Base-by-base conservation (phyloP, 805 yeast genomes). In the Saccharomycopsis vini region DNA sequence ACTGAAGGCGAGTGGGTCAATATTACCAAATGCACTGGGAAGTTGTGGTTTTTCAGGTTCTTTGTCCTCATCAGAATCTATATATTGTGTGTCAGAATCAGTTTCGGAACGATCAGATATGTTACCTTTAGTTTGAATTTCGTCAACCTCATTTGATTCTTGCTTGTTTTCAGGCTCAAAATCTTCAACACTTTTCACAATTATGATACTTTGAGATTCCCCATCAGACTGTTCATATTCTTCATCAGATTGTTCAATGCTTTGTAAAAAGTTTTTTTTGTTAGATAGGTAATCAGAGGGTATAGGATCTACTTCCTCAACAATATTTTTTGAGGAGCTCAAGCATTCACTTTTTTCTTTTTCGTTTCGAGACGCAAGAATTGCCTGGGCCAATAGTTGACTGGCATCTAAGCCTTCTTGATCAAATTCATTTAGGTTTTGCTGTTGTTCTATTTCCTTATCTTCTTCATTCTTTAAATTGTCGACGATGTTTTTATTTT, bases 1-100 rank as follows among this genome's bases (percentile, higher is more conserved):
- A 19, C 16, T 37, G 21, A 40, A 32, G 10, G 22, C 10, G 15
- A 42, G 29, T 4, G 36, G 37, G 31, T 40, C 22, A 15, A 40
- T 40, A n/a, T 32, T 16, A 22, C 31, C 31, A 19, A 4, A 20
- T 26, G 34, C 31, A 29, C 23, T 39, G 5, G 33, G 35, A 36
- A 22, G 22, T 15, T 9, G 10, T 10, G 12, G 40, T 15, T 37
- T 34, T 9, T 23, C 19, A n/a, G 15, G 5, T 19, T 37, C 40
- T 4, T n/a, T 16, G 5, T 23, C 40, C 19, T n/a, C 19, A 6
- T 13, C 32, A 16, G 23, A 16, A n/a, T 37, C 19, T 6, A 15
- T 9, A 31, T 31, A 23, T 13, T 13, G 16, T 7, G 15, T 15
- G 24, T 36, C n/a, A 20, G 33, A 13, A n/a, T n/a, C n/a, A n/a